Conservation (phyloP, 768 basidiomycete genomes). For the Mycena rosella region DNA sequence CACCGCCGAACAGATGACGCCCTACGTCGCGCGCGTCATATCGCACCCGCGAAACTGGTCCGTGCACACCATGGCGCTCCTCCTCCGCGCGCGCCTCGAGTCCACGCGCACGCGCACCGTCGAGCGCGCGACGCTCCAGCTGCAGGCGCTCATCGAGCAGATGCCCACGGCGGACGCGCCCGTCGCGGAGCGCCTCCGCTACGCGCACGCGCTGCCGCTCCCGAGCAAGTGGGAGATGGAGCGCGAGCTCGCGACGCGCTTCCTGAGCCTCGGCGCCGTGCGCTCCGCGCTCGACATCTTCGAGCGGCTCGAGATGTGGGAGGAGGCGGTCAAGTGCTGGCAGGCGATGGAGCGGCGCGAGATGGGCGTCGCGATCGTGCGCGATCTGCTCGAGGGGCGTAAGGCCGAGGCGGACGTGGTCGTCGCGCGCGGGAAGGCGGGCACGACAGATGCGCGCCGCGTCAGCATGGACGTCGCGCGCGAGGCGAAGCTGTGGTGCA, state of each 20-base stretch:
- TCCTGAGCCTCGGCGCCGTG: constrained; percentile 87
- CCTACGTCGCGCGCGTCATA: constrained; percentile 92
- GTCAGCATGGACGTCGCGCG: constrained; percentile 70
- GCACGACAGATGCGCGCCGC: constrained; percentile 54
- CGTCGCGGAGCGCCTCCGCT: constrained; percentile 79
- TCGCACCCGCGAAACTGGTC: constrained; percentile 95
- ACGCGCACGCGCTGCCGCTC: constrained; percentile 84
- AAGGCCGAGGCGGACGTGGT: constrained; percentile 88
- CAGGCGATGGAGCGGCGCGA: constrained; percentile 84
- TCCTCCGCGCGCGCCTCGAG: constrained; percentile 93
- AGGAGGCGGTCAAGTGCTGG: constrained; percentile 93
- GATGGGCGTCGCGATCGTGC: constrained; percentile 83
- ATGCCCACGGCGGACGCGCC: constrained; percentile 91
- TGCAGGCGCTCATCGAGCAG: constrained; percentile 96
- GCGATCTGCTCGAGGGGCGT: constrained; percentile 85
- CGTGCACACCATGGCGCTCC: constrained; percentile 94
- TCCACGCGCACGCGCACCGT: constrained; percentile 90
- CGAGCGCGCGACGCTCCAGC: constrained; percentile 91
- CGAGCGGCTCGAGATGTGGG: constrained; percentile 98
- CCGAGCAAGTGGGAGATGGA: constrained; percentile 97
- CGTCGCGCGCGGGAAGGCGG: constrained; percentile 67
- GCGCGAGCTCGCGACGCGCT: constrained; percentile 87
- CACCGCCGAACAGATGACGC: constrained; percentile 91
- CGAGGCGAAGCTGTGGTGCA: constrained; percentile 94
- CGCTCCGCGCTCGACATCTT: constrained; percentile 95